Conservation (phyloP, 805 yeast species). For the Kodamaea hsintzibuensis region DNA sequence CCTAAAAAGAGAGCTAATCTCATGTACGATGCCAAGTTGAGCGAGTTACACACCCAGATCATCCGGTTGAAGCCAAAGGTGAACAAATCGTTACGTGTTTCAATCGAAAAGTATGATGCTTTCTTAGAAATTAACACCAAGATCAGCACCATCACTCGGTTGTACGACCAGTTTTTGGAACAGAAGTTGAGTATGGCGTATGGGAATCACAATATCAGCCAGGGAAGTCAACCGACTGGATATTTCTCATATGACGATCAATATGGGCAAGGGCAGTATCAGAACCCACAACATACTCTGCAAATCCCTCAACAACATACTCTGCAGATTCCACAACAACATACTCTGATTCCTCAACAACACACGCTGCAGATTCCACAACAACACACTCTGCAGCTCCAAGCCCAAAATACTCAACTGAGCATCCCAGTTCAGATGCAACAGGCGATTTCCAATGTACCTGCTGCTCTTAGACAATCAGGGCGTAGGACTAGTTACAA, state of each 20-base stretch:
- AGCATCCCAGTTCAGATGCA: background rate
- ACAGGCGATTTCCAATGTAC: background rate
- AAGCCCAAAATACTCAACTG: background rate
- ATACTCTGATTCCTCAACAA: background rate
- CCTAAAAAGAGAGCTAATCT: conserved; percentile 40
- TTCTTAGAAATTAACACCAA: conserved; percentile 76
- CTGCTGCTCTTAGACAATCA: background rate
- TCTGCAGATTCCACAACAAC: background rate
- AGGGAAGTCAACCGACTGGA: background rate
- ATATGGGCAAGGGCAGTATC: background rate
- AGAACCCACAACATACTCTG: background rate
- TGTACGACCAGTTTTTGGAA: conserved; percentile 78
- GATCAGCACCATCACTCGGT: conserved; percentile 68
- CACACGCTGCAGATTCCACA: background rate
- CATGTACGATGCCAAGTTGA: conserved; percentile 51
- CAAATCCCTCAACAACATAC: background rate
- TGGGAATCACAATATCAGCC: conserved; percentile 24
- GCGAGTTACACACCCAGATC: conserved; percentile 60
- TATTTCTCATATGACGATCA: background rate
- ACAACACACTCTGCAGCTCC: background rate
- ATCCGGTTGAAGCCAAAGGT: conserved; percentile 68
- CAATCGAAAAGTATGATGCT: conserved; percentile 61
- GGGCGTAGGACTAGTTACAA: background rate
- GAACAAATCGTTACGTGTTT: conserved; percentile 55
- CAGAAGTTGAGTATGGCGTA: conserved; percentile 39